Evolutionary conservation across 2,329 filamentous ascomycete genomes (phyloP), one percentile per base, ranked within the genome.

Genomic region (Daldinia sp.): DNA sequence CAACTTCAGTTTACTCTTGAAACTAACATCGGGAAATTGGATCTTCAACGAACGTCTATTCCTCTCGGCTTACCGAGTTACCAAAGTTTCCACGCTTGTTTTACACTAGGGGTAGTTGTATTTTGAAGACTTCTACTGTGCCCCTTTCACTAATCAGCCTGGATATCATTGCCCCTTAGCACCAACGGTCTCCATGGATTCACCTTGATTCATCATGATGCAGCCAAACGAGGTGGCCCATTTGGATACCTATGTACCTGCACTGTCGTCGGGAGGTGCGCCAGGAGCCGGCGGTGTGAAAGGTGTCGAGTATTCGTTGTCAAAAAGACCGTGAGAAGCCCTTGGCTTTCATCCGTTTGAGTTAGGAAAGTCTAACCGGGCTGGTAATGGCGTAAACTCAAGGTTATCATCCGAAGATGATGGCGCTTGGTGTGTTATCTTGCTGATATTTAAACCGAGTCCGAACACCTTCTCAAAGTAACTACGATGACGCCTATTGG

Each of bases 371-470:
- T 47, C 35, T 37, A 32, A 10, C 43, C 50, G 45, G 43, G n/a
- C 13, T 49, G 4, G 9, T 37, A 6, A 48, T 30, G 49, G 30
- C 47, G 27, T 34, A n/a, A 27, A 27, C 35, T 39, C 11, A 11
- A 41, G n/a, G 10, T 17, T 4, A 11, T 15, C 4, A 27, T 29
- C n/a, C 25, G 4, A 23, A 37, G 41, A 27, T 21, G 37, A 41
- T 57, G 49, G 30, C 37, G 50, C 27, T n/a, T 50, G 58, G 11
- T 21, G 9, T 48, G 45, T 48, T 32, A 27, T 32, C n/a, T 21
- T 17, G 45, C 45, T 17, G 15, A 48, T 48, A 30, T 6, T 13
- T 30, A 19, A 48, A 29, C 27, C 4, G 27, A 48, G 47, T 35
- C 47, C 30, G 30, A 35, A 19, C 47, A 7, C 25, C 11, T 34